Evolutionary conservation across 2,329 filamentous ascomycete species (phyloP).

Genomic region (Aspergillus unguis): DNA sequence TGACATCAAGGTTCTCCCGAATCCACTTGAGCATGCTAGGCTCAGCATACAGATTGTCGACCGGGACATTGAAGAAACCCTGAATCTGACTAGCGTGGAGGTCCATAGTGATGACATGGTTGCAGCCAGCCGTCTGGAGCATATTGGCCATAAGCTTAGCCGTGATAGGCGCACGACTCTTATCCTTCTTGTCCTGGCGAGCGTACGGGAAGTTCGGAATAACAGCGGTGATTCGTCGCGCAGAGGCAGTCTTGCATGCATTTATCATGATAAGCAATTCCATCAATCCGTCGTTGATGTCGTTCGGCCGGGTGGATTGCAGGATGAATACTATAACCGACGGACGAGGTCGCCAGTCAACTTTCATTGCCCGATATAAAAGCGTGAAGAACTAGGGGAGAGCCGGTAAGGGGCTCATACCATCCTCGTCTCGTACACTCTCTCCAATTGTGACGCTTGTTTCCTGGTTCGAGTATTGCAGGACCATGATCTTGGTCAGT

Average conservation of each 20-base stretch:
- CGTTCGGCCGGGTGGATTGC: constrained; percentile 89
- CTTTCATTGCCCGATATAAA: constrained; percentile 7
- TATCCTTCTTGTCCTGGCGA: constrained; percentile 96
- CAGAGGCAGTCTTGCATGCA: constrained; percentile 80
- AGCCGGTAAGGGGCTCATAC: constrained; percentile 43
- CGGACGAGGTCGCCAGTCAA: constrained; percentile 3
- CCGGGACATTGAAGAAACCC: constrained; percentile 86
- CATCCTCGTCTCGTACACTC: constrained; percentile 93
- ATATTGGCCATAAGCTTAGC: constrained; percentile 97
- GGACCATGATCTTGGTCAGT: constrained; percentile 65
- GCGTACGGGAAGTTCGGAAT: constrained; percentile 97
- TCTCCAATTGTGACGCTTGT: constrained; percentile 82
- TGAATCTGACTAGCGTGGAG: constrained; percentile 91
- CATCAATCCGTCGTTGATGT: constrained; percentile 98
- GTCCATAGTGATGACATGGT: constrained; percentile 94
- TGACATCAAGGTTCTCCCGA: constrained; percentile 73
- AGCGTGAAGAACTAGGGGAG: constrained; percentile 1
- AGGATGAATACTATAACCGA: constrained; percentile 74
- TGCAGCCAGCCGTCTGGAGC: constrained; percentile 90
- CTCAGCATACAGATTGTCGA: constrained; percentile 86
- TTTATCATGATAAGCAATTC: constrained; percentile 98
- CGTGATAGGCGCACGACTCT: constrained; percentile 91
- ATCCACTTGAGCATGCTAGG: constrained; percentile 92
- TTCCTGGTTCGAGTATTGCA: constrained; percentile 64
- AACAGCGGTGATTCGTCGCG: constrained; percentile 88